Evolutionary conservation across 2,329 filamentous ascomycete species (phyloP).

Genomic region (Periconia macrospinosa): DNA sequence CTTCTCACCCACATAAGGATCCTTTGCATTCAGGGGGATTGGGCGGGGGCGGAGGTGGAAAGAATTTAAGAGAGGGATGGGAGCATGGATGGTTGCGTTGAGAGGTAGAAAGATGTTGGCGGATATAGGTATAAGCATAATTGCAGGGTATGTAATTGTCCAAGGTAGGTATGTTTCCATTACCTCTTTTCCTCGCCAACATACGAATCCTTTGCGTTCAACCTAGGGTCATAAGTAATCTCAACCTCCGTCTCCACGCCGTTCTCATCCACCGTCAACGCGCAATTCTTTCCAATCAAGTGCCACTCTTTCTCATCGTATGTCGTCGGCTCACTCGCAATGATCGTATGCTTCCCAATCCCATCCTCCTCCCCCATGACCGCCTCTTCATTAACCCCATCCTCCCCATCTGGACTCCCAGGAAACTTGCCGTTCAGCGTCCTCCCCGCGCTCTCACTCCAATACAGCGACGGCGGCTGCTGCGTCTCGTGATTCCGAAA

Average conservation of each 20-base stretch:
- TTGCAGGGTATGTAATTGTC: too few relatives aligned
- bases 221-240: constrained; percentile 40
- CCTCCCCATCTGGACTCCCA: constrained; percentile 48
- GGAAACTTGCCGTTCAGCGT: constrained; percentile 58
- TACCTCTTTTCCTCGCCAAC: constrained; percentile 12
- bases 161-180: too few relatives aligned
- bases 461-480: constrained; percentile 57
- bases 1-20: constrained; percentile 23
- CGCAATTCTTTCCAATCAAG: constrained; percentile 53
- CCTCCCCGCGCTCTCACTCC: constrained; percentile 52
- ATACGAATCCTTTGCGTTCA: constrained; percentile 46
- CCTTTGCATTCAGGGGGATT: constrained; percentile 48
- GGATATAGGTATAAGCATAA: too few relatives aligned
- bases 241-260: constrained; percentile 42
- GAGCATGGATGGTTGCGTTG: too few relatives aligned
- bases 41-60: too few relatives aligned
- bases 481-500: constrained; percentile 57
- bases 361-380: constrained; percentile 43
- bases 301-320: constrained; percentile 56
- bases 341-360: constrained; percentile 56
- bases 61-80: too few relatives aligned
- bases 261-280: constrained; percentile 46
- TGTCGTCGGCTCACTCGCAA: constrained; percentile 58
- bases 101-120: too few relatives aligned
- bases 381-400: constrained; percentile 37